These are phyloP conservation scores for Cyberlindnera euphorbiiphila DNA, from an alignment of 805 yeast genomes.

Conservation along the genomic window DNA sequence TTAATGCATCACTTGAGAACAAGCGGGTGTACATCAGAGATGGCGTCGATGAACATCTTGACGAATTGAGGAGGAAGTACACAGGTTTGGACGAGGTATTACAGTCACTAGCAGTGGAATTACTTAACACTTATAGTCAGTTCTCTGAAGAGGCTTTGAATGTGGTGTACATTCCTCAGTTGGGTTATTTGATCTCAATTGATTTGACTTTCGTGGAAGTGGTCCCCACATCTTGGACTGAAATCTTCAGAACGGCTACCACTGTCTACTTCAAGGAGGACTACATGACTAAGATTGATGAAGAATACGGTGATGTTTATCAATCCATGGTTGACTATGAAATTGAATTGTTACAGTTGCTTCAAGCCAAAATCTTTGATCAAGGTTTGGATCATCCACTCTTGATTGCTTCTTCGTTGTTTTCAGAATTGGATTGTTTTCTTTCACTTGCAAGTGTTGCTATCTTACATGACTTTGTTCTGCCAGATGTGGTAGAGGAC, in stretches of 20 bases:
- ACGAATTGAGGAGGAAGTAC: constrained; percentile 17
- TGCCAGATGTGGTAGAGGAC: constrained; percentile 32
- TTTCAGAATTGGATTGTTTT: constrained; percentile 38
- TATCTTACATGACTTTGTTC: constrained; percentile 24
- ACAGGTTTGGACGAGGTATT: constrained; percentile 30
- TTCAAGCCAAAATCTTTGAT: constrained; percentile 28
- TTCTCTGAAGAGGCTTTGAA: constrained; percentile 25
- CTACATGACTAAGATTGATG: constrained; percentile 32
- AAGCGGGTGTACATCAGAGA: constrained; percentile 29
- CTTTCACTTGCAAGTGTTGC: constrained; percentile 34
- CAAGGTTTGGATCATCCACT: constrained; percentile 12
- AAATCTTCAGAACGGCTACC: constrained; percentile 36
- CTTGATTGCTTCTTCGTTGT: constrained; percentile 15
- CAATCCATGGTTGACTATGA: constrained; percentile 38
- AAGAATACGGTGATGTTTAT: constrained; percentile 39
- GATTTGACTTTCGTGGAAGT: constrained; percentile 9
- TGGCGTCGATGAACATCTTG: constrained; percentile 30
- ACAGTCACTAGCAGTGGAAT: constrained; percentile 21
- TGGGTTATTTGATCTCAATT: constrained; percentile 38
- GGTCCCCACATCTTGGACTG: constrained; percentile 30
- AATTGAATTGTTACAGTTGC: constrained; percentile 35
- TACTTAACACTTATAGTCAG: constrained; percentile 7
- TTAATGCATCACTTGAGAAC: constrained; percentile 32
- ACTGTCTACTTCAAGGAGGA: constrained; percentile 35
- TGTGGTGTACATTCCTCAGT: constrained; percentile 42